These are phyloP conservation scores for Blastomyces parvus DNA, from an alignment of 2,329 filamentous ascomycete species.

Conservation along the genomic window DNA sequence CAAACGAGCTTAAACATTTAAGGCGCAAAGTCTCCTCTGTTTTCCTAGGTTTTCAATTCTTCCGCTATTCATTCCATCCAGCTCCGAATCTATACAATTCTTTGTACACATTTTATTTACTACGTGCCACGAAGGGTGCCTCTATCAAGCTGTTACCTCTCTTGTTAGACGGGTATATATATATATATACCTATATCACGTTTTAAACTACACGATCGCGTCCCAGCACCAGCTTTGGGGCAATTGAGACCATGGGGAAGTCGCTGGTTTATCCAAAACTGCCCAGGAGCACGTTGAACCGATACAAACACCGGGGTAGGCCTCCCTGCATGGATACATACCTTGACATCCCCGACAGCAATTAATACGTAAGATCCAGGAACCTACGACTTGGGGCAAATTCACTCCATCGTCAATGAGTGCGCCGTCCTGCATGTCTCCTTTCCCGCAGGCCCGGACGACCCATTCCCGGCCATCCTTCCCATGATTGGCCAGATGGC, in stretches of 20 bases:
- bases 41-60: background rate
- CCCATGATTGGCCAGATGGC: slow-evolving; percentile 83
- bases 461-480: slow-evolving; percentile 65
- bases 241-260: slow-evolving; percentile 29
- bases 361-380: slow-evolving; percentile 37
- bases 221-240: background rate
- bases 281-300: slow-evolving; percentile 56
- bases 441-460: slow-evolving; percentile 53
- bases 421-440: slow-evolving; percentile 70
- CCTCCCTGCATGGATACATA: background rate
- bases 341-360: background rate
- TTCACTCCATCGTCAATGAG: slow-evolving; percentile 65
- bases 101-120: background rate
- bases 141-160: background rate
- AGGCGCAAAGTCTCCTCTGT: background rate
- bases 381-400: slow-evolving; percentile 60
- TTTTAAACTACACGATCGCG: too few relatives aligned
- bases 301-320: slow-evolving; percentile 55
- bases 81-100: background rate
- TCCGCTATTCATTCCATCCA: background rate
- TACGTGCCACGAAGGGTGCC: too few relatives aligned
- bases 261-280: slow-evolving; percentile 52
- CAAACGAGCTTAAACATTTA: background rate
- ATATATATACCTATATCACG: background rate
- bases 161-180: background rate